phyloP scores from a whole-genome alignment of 2,329 filamentous ascomycete species.

The Botrytis medusae region DNA sequence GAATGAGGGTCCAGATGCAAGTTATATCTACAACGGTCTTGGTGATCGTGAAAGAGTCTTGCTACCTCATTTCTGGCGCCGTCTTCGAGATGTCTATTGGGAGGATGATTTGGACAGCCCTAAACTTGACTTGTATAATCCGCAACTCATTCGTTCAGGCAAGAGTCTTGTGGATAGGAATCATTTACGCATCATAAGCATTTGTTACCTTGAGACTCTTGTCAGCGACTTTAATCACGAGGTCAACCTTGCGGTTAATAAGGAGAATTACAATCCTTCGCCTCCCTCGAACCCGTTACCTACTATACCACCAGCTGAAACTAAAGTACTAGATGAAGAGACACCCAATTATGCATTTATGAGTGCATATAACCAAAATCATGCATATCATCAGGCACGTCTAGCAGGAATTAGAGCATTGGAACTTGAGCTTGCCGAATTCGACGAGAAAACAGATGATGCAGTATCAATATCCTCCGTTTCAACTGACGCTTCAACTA shows the following conservation, averaged over 20 bases:
- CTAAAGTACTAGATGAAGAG: background rate
- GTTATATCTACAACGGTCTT: background rate
- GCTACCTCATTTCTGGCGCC: constrained; percentile 15
- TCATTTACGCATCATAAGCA: background rate
- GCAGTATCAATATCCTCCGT: background rate
- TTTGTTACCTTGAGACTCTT: background rate
- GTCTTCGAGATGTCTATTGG: constrained; percentile 9
- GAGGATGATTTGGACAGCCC: background rate
- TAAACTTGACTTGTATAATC: background rate
- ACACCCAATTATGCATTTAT: constrained; percentile 21
- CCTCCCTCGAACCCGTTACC: background rate
- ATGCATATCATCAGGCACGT: constrained; percentile 15
- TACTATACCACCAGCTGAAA: background rate
- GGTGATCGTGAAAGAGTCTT: constrained; percentile 7
- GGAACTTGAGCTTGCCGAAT: constrained; percentile 1
- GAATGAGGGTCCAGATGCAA: background rate
- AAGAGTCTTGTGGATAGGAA: background rate
- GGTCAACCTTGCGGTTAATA: background rate
- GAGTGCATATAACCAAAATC: constrained; percentile 18
- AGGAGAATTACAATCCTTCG: background rate
- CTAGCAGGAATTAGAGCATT: background rate
- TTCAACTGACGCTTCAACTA: background rate
- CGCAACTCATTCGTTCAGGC: background rate
- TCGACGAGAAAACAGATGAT: background rate
- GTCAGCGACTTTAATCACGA: constrained; percentile 8